Evolutionary conservation across 2,329 filamentous ascomycete genomes (phyloP), one percentile per base, ranked within the genome.

Genomic region (Aspergillus pseudonomiae): DNA sequence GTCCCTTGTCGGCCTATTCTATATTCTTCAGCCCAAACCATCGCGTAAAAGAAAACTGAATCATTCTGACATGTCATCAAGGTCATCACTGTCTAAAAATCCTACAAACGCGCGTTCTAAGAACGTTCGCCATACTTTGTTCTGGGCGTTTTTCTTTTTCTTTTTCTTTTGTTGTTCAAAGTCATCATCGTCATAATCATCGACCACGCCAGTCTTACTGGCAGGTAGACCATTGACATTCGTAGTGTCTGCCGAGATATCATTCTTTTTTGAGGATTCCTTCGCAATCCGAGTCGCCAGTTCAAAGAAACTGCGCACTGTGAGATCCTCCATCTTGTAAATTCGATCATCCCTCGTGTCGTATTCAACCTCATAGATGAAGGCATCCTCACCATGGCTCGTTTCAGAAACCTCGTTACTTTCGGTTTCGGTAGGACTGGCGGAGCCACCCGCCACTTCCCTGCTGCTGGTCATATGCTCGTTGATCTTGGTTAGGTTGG

Each of bases 401-500:
- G 85, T 70, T 88, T 89, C 60, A 24, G n/a, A 11, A 34, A 10
- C 52, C 21, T 36, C 24, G 6, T 59, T 39, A 6, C 72, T 21
- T 68, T 70, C 43, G 24, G 41, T 50, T 7, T 50, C 24, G 2
- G 21, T 48, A 12, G 24, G 46, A 28, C 14, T 19, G 26, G 16
- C 26, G 24, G 24, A 50, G 26, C 16, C 9, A 28, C 24, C 26
- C 7, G 14, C 14, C 7, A 30, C 28, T 63, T 62, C 50, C 46
- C 67, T 67, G 21, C 48, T 60, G 39, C 63, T 63, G 1, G 78
- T 73, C 55, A 88, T 84, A 64, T 91, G 87, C 70, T 93, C 91
- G 79, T 98, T 96, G 78, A 97, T 89, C 63, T 87, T 81, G 0
- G 94, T 98, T n/a, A 99, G 81, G 76, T 99, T 99, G 65, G 94